A percentile compares a stretch with the other conserved stretches of the same genome.
These are phyloP conservation scores for Phytomonas francai DNA, from an alignment of 208 protist genomes.

Conservation along the genomic window DNA sequence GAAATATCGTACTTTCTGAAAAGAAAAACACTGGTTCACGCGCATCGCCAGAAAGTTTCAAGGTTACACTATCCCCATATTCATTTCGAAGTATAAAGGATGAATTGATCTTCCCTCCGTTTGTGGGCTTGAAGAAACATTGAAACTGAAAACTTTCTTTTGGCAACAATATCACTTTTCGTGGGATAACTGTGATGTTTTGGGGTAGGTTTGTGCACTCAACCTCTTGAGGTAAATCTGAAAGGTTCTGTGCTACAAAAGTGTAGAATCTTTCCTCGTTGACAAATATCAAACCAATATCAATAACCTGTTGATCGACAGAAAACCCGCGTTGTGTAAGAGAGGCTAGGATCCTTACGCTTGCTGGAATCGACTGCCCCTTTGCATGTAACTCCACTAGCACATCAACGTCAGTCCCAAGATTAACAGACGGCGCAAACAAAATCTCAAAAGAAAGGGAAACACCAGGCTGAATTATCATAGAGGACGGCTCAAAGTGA, in stretches of 20 bases:
- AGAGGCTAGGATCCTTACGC: slow-evolving; percentile 21
- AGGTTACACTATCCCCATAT: slow-evolving; percentile 18
- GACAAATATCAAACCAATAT: slow-evolving; percentile 10
- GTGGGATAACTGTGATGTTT: neutral
- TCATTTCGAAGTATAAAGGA: slow-evolving; percentile 17
- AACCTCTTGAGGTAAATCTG: neutral
- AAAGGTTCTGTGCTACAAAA: neutral
- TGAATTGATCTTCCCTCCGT: neutral
- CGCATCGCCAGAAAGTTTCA: slow-evolving; percentile 17
- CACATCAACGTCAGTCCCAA: slow-evolving; percentile 4
- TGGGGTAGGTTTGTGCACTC: neutral
- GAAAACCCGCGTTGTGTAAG: slow-evolving; percentile 26
- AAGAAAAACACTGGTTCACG: slow-evolving; percentile 9
- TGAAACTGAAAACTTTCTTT: neutral
- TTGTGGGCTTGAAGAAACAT: neutral
- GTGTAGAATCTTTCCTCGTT: neutral
- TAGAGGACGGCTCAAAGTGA: slow-evolving; percentile 22
- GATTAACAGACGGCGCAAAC: slow-evolving; percentile 14
- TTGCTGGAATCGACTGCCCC: slow-evolving; percentile 32
- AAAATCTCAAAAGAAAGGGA: slow-evolving; percentile 20
- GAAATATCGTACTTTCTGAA: slow-evolving; percentile 18
- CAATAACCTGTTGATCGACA: slow-evolving; percentile 17
- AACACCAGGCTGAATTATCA: slow-evolving; percentile 28
- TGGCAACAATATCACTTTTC: neutral
- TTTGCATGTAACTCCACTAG: slow-evolving; percentile 8